A percentile compares a stretch with the other conserved stretches of the same genome.
Conservation (phyloP, 768 basidiomycete species). For the Boletus bicolor region DNA sequence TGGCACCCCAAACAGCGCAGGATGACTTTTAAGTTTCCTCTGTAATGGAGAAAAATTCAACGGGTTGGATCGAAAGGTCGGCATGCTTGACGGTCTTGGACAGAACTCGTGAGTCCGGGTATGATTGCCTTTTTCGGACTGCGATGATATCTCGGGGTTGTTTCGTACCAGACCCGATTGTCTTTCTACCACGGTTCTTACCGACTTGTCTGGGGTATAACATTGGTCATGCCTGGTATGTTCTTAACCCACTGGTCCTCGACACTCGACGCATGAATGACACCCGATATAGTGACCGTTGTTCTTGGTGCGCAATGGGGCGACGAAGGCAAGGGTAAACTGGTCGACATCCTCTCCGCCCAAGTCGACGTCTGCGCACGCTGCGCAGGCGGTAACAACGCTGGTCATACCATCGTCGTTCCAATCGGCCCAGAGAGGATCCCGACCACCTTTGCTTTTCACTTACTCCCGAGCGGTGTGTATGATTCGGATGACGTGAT, state of each 20-base stretch:
- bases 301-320: conserved; percentile 91
- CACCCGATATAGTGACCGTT: conserved; percentile 48
- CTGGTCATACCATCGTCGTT: conserved; percentile 96
- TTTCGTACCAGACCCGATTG: not conserved
- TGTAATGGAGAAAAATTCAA: conserved; percentile 9
- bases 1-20: conserved; percentile 78
- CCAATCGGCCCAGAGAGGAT: conserved; percentile 63
- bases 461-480: conserved; percentile 87
- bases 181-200: conserved; percentile 14
- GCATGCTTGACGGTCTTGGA: conserved; percentile 34
- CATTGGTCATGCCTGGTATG: conserved; percentile 25
- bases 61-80: conserved; percentile 50
- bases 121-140: conserved; percentile 17
- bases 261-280: conserved; percentile 7
- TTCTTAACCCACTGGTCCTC: not conserved
- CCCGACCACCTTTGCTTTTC: conserved; percentile 90
- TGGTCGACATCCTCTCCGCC: conserved; percentile 93
- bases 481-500: not conserved
- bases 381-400: conserved; percentile 98
- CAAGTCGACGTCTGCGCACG: conserved; percentile 90
- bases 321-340: conserved; percentile 92
- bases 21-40: conserved; percentile 55
- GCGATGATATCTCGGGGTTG: not conserved
- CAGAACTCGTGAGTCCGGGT: not conserved
- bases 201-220: conserved; percentile 1